phyloP scores from a whole-genome alignment of 139 green algal genomes.

The Yamagishiella unicocca region DNA sequence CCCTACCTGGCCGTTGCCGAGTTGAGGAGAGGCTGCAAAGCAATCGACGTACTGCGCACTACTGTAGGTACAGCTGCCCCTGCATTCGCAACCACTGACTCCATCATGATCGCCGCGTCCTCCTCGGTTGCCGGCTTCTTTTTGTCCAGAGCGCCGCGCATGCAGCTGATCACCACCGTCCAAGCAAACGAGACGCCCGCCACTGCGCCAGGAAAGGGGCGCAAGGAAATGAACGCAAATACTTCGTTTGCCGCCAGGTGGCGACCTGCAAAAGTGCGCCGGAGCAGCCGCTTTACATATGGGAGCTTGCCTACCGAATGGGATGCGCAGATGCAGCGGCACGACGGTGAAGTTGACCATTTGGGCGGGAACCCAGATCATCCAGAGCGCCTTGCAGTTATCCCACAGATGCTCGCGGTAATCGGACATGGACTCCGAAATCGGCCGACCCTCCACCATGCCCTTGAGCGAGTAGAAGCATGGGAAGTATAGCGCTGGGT shows the following conservation, averaged over 20 bases:
- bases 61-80: neutral
- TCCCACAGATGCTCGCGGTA: constrained; percentile 88
- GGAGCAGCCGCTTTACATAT: too few species aligned
- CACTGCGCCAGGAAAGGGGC: too few species aligned
- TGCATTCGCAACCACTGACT: neutral
- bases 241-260: too few species aligned
- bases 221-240: too few species aligned
- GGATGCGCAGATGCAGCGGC: constrained; percentile 86
- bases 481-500: constrained; percentile 92
- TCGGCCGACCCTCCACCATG: constrained; percentile 65
- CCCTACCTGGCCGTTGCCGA: constrained; percentile 11
- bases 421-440: constrained; percentile 65
- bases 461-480: constrained; percentile 88
- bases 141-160: constrained; percentile 59
- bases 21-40: constrained; percentile 27
- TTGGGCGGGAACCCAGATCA: constrained; percentile 85
- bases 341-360: constrained; percentile 92
- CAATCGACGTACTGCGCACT: neutral
- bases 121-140: neutral
- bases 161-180: constrained; percentile 64
- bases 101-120: constrained; percentile 8
- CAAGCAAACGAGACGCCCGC: constrained; percentile 67
- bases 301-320: constrained; percentile 78
- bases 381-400: constrained; percentile 89
- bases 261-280: too few species aligned